A percentile compares a stretch with the other conserved stretches of the same genome.
Evolutionary conservation across 768 basidiomycete genomes (phyloP).

Genomic region (Termitomyces sp.): DNA sequence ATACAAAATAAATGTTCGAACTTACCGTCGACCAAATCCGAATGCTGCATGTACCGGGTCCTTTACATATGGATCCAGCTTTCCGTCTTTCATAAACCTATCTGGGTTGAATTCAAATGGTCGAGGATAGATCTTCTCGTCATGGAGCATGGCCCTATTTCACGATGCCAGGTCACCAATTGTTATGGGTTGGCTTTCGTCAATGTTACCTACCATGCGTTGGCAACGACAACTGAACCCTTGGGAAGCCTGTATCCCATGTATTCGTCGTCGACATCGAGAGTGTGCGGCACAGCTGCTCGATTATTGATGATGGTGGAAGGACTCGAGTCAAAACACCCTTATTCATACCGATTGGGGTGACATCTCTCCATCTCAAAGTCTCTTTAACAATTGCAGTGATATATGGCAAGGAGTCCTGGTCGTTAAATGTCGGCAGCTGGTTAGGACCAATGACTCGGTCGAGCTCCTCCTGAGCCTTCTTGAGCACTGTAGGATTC

Average conservation of each 20-base stretch:
- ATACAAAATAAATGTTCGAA: not conserved
- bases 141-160: slow-evolving; percentile 27
- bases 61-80: slow-evolving; percentile 10
- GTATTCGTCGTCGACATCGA: slow-evolving; percentile 26
- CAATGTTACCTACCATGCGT: slow-evolving; percentile 20
- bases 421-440: slow-evolving; percentile 25
- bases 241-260: slow-evolving; percentile 29
- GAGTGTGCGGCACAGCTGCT: slow-evolving; percentile 25
- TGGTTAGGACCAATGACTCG: slow-evolving; percentile 19
- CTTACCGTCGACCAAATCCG: slow-evolving; percentile 18
- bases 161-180: not conserved
- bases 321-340: not conserved
- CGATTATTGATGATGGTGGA: not conserved
- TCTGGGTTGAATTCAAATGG: slow-evolving; percentile 29
- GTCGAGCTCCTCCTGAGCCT: slow-evolving; percentile 27
- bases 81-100: slow-evolving; percentile 25
- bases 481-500: slow-evolving; percentile 20
- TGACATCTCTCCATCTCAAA: slow-evolving; percentile 21
- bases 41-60: slow-evolving; percentile 10
- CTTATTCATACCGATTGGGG: slow-evolving; percentile 16
- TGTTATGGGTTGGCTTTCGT: not conserved
- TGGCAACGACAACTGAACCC: slow-evolving; percentile 21
- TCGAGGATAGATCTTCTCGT: slow-evolving; percentile 25
- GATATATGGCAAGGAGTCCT: slow-evolving; percentile 23
- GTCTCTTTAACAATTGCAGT: slow-evolving; percentile 27